These are phyloP conservation scores for Fraxinus latifolia DNA, from an alignment of 305 asterid genomes.

Conservation along the genomic window DNA sequence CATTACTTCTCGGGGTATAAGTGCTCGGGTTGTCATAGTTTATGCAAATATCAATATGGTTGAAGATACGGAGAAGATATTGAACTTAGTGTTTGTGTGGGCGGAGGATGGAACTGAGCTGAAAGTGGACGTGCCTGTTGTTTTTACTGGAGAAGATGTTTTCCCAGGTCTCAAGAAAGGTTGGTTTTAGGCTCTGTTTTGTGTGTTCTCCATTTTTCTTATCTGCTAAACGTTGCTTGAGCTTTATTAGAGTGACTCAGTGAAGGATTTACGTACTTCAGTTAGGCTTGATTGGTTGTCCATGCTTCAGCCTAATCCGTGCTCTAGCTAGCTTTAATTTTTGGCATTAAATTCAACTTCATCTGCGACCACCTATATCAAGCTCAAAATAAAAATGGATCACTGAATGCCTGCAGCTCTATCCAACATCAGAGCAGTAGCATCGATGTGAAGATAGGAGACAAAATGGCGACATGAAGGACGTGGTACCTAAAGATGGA, in stretches of 20 bases:
- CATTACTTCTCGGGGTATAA: no score
- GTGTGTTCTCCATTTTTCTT: neutral
- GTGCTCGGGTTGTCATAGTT: no score
- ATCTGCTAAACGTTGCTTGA: neutral
- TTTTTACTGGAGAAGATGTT: constrained; percentile 69
- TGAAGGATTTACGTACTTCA: neutral
- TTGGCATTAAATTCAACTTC: neutral
- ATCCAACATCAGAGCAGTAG: neutral
- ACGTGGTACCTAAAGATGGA: neutral
- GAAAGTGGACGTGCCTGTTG: constrained; percentile 75
- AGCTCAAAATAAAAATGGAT: neutral
- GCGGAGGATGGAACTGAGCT: constrained; percentile 76
- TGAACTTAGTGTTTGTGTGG: constrained; percentile 89
- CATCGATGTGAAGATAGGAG: neutral
- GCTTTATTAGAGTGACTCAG: neutral
- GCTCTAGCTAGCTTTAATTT: neutral
- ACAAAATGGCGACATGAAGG: neutral
- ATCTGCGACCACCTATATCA: neutral
- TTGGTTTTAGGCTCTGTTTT: constrained; percentile 23
- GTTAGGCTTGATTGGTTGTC: neutral
- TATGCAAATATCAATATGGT: constrained; percentile 25
- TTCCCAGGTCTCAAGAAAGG: constrained; percentile 89
- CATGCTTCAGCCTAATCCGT: neutral
- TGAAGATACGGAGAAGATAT: constrained; percentile 60
- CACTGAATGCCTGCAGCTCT: neutral